phyloP scores from a whole-genome alignment of 2,329 filamentous ascomycete genomes.

The Phialophora expanda region DNA sequence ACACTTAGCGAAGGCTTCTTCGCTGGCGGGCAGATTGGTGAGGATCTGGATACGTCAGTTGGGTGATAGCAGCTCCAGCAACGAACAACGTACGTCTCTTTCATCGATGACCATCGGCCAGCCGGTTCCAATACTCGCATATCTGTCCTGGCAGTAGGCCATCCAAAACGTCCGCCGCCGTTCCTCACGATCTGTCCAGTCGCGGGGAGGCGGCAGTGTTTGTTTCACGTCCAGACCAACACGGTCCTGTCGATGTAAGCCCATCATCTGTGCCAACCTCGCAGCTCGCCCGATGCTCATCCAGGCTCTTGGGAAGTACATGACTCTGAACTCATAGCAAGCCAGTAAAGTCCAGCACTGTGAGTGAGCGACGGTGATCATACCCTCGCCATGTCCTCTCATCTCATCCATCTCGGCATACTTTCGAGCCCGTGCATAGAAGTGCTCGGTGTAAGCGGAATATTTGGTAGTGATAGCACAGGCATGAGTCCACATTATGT shows the following conservation, averaged over 20 bases:
- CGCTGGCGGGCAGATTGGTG: conserved; percentile 81
- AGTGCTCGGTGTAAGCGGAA: conserved; percentile 77
- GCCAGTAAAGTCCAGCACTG: conserved; percentile 82
- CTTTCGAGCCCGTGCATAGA: conserved; percentile 87
- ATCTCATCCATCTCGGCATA: conserved; percentile 90
- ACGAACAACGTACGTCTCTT: conserved; percentile 63
- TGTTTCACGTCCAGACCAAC: conserved; percentile 87
- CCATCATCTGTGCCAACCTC: conserved; percentile 89
- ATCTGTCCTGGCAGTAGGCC: conserved; percentile 87
- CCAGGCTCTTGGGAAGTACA: conserved; percentile 97
- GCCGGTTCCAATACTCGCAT: conserved; percentile 92
- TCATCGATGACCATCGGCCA: conserved; percentile 97
- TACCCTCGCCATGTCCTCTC: conserved; percentile 86
- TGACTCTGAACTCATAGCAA: conserved; percentile 93
- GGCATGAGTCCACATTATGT: conserved; percentile 96
- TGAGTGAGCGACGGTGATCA: conserved; percentile 83
- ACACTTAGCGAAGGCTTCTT: conserved; percentile 83
- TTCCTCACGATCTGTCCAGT: conserved; percentile 95
- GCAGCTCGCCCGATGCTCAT: conserved; percentile 82
- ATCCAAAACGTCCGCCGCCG: conserved; percentile 93
- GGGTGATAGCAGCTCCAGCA: conserved; percentile 1
- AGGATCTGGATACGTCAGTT: conserved; percentile 61
- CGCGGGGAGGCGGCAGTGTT: conserved; percentile 80
- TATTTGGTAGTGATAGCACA: conserved; percentile 85
- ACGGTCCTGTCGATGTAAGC: conserved; percentile 84